Conservation (phyloP, 148 eudicot species). For the Rhododendron simsii region DNA sequence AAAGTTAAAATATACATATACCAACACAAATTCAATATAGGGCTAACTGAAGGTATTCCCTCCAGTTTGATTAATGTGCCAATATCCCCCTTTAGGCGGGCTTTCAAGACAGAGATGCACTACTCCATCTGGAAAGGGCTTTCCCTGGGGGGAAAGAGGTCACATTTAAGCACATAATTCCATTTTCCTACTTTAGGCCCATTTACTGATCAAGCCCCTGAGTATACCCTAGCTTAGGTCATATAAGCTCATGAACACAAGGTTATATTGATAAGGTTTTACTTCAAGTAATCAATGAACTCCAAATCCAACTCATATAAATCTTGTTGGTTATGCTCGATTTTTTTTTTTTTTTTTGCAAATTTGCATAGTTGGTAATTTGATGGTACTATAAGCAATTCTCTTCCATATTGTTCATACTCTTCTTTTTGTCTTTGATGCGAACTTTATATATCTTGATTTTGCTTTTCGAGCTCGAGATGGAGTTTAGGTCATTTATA, state of each 20-base stretch:
- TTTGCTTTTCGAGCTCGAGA: background rate
- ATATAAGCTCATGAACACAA: background rate
- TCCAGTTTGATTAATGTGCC: background rate
- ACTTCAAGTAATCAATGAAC: background rate
- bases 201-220: background rate
- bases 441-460: background rate
- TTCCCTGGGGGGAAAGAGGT: background rate
- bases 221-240: background rate
- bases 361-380: background rate
- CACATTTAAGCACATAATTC: background rate
- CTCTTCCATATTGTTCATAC: background rate
- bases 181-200: background rate
- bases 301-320: background rate
- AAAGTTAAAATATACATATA: background rate
- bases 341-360: background rate
- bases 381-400: background rate
- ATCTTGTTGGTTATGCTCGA: background rate
- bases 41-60: background rate
- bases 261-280: background rate
- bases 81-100: background rate
- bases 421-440: background rate
- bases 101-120: too few relatives aligned
- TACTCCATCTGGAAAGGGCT: too few relatives aligned
- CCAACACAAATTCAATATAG: too few relatives aligned
- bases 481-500: background rate